Percentiles rank a stretch among this genome's conserved stretches.
Conservation (phyloP, 331 rosid genomes). For the Ulmus americana region DNA sequence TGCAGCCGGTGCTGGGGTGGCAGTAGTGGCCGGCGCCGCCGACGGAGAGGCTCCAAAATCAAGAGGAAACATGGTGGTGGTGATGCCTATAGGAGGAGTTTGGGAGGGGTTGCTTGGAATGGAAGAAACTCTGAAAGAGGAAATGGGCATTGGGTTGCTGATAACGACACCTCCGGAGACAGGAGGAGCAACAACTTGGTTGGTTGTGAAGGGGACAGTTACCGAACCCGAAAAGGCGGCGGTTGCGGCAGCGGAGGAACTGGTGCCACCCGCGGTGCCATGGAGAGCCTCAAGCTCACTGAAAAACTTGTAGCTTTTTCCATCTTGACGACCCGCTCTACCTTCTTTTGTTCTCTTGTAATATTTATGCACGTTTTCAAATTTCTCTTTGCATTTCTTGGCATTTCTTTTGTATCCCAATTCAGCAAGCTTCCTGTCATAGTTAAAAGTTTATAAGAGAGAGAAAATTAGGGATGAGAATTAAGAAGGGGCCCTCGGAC, state of each 20-base stretch:
- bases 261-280: conserved; percentile 7
- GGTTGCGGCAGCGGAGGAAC: background rate
- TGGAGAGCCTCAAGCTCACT: conserved; percentile 47
- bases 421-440: conserved; percentile 38
- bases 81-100: background rate
- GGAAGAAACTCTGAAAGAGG: conserved; percentile 21
- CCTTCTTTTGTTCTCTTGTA: conserved; percentile 49
- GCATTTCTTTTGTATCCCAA: conserved; percentile 35
- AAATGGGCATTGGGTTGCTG: conserved; percentile 36
- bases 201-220: background rate
- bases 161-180: background rate
- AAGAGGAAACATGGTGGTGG: conserved; percentile 2
- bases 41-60: conserved; percentile 4
- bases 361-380: conserved; percentile 47
- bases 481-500: background rate
- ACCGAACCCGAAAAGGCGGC: conserved; percentile 1
- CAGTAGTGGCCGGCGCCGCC: conserved; percentile 2
- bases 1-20: background rate
- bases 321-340: conserved; percentile 49
- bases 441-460: background rate
- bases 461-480: background rate
- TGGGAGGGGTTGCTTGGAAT: background rate
- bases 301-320: conserved; percentile 46
- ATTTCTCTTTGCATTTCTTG: conserved; percentile 50
- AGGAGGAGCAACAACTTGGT: background rate